These are phyloP conservation scores for Logfia minima DNA, from an alignment of 129 eudicot genomes.

Conservation along the genomic window DNA sequence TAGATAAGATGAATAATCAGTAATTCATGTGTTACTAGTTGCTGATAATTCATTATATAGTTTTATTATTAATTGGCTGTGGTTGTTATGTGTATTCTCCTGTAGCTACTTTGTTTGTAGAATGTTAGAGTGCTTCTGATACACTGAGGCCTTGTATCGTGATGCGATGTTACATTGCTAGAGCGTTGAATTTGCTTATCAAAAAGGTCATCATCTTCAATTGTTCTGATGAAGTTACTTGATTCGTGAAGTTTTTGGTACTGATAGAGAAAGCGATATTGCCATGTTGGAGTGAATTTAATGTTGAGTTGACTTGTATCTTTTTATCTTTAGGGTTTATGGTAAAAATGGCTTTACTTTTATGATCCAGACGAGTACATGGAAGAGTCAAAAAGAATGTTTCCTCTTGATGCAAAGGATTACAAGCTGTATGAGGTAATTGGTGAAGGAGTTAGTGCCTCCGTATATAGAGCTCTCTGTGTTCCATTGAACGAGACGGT, in stretches of 20 bases:
- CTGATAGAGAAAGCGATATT: conserved; percentile 29
- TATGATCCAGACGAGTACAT: conserved; percentile 45
- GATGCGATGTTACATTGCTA: conserved; percentile 11
- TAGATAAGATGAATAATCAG: not conserved
- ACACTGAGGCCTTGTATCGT: not conserved
- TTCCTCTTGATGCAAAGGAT: conserved; percentile 67
- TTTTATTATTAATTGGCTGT: conserved; percentile 3
- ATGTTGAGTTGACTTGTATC: conserved; percentile 25
- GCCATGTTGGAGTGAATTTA: conserved; percentile 37
- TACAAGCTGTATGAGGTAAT: conserved; percentile 78
- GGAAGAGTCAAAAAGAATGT: conserved; percentile 59
- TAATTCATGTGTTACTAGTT: not conserved
- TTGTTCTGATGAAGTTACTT: conserved; percentile 12
- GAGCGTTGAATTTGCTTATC: not conserved
- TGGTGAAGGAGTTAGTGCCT: conserved; percentile 98
- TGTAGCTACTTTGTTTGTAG: conserved; percentile 11
- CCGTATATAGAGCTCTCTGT: conserved; percentile 86
- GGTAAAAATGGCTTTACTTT: conserved; percentile 31
- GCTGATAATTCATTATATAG: too few relatives aligned
- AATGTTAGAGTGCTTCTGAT: conserved; percentile 4
- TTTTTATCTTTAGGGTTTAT: conserved; percentile 28
- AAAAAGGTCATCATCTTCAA: not conserved
- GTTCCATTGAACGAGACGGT: conserved; percentile 80
- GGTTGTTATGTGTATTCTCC: conserved; percentile 16
- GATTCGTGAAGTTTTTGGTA: not conserved